These are phyloP conservation scores for Aspergillus candidus DNA, from an alignment of 2,329 filamentous ascomycete genomes.

Conservation along the genomic window DNA sequence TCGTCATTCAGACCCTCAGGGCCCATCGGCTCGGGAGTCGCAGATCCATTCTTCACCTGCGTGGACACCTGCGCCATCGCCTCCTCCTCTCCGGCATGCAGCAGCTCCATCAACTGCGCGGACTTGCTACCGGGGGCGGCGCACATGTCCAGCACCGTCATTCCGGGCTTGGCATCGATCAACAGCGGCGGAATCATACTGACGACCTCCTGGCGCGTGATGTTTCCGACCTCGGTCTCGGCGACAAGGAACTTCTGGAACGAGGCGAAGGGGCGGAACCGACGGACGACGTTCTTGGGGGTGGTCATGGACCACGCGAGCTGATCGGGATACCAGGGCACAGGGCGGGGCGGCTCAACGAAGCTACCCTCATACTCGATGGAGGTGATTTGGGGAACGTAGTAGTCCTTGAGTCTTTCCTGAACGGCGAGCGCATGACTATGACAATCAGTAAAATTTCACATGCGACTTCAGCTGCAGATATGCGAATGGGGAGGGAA, in stretches of 20 bases:
- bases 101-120: constrained; percentile 87
- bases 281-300: constrained; percentile 89
- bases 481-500: no score
- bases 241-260: constrained; percentile 98
- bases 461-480: no score
- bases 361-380: constrained; percentile 77
- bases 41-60: constrained; percentile 57
- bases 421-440: constrained; percentile 90
- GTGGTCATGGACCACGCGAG: constrained; percentile 98
- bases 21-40: constrained; percentile 41
- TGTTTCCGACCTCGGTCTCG: constrained; percentile 94
- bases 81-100: constrained; percentile 87
- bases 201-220: constrained; percentile 93
- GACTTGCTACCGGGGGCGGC: constrained; percentile 97
- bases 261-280: constrained; percentile 85
- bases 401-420: constrained; percentile 77
- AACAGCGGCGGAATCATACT: constrained; percentile 97
- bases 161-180: constrained; percentile 83
- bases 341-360: constrained; percentile 73
- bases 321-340: constrained; percentile 90
- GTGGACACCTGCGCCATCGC: constrained; percentile 67
- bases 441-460: constrained; percentile 9
- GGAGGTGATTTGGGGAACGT: constrained; percentile 82
- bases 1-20: constrained; percentile 61
- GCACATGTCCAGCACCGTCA: constrained; percentile 92